A percentile compares a stretch with the other conserved stretches of the same genome.
phyloP scores from a whole-genome alignment of 1,284 basidiomycete species.

The Cryptococcus depauperatus region DNA sequence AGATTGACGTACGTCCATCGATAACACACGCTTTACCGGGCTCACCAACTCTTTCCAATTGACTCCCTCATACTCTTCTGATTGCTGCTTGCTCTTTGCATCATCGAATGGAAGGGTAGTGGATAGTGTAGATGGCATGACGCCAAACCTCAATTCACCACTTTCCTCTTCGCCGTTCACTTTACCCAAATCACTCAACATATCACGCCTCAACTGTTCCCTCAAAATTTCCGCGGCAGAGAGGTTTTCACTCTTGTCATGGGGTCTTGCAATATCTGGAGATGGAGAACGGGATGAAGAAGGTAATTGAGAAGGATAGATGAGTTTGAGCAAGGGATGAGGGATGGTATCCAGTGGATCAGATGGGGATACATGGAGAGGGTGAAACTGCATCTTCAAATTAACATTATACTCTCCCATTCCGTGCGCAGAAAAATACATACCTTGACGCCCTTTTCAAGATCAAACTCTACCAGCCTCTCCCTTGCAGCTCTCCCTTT shows the following conservation, averaged over 20 bases:
- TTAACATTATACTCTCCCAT: neutral
- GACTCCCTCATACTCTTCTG: constrained; percentile 17
- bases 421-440: constrained; percentile 3
- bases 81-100: too few species aligned
- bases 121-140: too few species aligned
- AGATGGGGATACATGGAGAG: constrained; percentile 36
- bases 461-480: constrained; percentile 30
- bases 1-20: constrained; percentile 44
- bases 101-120: too few species aligned
- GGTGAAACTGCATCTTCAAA: constrained; percentile 34
- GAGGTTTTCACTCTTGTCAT: constrained; percentile 18
- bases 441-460: constrained; percentile 47
- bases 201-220: constrained; percentile 40
- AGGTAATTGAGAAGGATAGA: constrained; percentile 30
- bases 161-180: constrained; percentile 1
- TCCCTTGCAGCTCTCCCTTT: constrained; percentile 36
- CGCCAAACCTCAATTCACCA: neutral
- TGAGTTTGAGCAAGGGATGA: constrained; percentile 26
- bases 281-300: constrained; percentile 19
- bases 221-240: constrained; percentile 35
- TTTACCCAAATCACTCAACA: constrained; percentile 26
- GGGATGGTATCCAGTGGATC: constrained; percentile 35
- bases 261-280: constrained; percentile 3
- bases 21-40: constrained; percentile 37
- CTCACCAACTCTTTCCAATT: constrained; percentile 35